Evolutionary conservation across 495 filamentous ascomycete species (phyloP).

Genomic region (Patellaria atrata): DNA sequence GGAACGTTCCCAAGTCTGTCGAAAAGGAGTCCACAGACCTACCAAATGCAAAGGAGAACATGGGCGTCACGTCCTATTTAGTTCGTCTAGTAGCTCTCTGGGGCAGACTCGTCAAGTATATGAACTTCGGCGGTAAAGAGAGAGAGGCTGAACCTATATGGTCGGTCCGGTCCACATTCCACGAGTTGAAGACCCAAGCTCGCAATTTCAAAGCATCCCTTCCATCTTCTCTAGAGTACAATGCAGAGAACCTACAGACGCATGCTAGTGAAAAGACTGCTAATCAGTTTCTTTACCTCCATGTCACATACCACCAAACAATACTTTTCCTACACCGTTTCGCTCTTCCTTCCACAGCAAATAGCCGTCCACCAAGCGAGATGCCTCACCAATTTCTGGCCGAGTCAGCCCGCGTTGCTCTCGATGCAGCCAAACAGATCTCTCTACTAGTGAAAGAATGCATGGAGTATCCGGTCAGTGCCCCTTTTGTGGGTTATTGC

Average conservation of each 20-base stretch:
- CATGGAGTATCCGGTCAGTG: slow-evolving; percentile 64
- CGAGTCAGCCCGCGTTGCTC: slow-evolving; percentile 58
- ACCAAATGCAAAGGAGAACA: slow-evolving; percentile 63
- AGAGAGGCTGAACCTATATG: slow-evolving; percentile 55
- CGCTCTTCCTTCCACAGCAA: slow-evolving; percentile 58
- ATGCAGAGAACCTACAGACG: slow-evolving; percentile 64
- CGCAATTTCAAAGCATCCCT: slow-evolving; percentile 55
- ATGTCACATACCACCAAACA: slow-evolving; percentile 79
- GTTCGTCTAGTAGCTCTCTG: slow-evolving; percentile 75
- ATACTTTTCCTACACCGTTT: slow-evolving; percentile 83
- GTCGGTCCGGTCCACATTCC: slow-evolving; percentile 65
- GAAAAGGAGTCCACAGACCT: slow-evolving; percentile 46
- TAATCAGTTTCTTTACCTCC: slow-evolving; percentile 89
- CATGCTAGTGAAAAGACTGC: slow-evolving; percentile 73
- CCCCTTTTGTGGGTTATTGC: slow-evolving; percentile 88
- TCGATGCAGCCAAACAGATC: slow-evolving; percentile 81
- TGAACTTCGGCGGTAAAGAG: slow-evolving; percentile 84
- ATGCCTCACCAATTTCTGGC: slow-evolving; percentile 69
- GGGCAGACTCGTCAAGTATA: slow-evolving; percentile 77
- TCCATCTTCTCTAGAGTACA: slow-evolving; percentile 58
- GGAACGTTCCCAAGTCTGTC: slow-evolving; percentile 51
- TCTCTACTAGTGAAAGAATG: slow-evolving; percentile 71
- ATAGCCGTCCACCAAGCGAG: slow-evolving; percentile 50
- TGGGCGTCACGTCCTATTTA: slow-evolving; percentile 90
- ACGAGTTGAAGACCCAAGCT: slow-evolving; percentile 52